phyloP scores from a whole-genome alignment of 2,329 filamentous ascomycete genomes.

The Phialocephala sp. region DNA sequence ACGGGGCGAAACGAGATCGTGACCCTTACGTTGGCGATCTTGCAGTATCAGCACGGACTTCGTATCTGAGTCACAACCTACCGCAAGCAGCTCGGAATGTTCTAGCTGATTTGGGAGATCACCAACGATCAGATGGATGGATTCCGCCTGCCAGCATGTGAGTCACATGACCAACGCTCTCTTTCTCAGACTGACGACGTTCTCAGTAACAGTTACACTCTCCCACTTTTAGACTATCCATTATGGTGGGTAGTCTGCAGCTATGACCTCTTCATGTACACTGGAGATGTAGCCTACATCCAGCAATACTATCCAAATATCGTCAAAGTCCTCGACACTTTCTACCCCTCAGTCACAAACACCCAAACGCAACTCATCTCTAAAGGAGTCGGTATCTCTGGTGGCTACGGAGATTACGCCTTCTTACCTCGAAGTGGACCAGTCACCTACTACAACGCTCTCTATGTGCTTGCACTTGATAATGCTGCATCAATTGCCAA shows the following conservation, averaged over 20 bases:
- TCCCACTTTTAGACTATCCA: constrained; percentile 58
- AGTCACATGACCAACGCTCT: constrained; percentile 26
- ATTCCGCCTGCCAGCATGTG: constrained; percentile 59
- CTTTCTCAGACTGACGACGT: neutral
- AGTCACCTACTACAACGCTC: constrained; percentile 58
- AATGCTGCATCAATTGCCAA: constrained; percentile 52
- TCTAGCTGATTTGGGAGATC: constrained; percentile 54
- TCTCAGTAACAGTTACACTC: constrained; percentile 50
- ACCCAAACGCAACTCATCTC: constrained; percentile 47
- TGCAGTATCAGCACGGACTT: constrained; percentile 54
- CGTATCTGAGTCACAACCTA: constrained; percentile 53
- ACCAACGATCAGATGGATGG: constrained; percentile 58
- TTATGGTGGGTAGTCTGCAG: constrained; percentile 58
- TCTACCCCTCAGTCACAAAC: constrained; percentile 52
- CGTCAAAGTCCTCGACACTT: constrained; percentile 50
- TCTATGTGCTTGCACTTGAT: constrained; percentile 54
- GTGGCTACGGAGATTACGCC: constrained; percentile 56
- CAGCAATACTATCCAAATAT: constrained; percentile 50
- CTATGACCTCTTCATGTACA: constrained; percentile 56
- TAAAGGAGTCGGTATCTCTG: constrained; percentile 45
- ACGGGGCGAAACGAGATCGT: constrained; percentile 58
- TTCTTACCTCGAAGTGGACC: constrained; percentile 54
- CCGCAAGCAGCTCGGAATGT: constrained; percentile 51
- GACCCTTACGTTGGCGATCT: constrained; percentile 60
- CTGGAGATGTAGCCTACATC: constrained; percentile 51